Evolutionary conservation across 176 grass and related monocot genomes (phyloP), one percentile per base, ranked within the genome.

Genomic region (Thalia dealbata): DNA sequence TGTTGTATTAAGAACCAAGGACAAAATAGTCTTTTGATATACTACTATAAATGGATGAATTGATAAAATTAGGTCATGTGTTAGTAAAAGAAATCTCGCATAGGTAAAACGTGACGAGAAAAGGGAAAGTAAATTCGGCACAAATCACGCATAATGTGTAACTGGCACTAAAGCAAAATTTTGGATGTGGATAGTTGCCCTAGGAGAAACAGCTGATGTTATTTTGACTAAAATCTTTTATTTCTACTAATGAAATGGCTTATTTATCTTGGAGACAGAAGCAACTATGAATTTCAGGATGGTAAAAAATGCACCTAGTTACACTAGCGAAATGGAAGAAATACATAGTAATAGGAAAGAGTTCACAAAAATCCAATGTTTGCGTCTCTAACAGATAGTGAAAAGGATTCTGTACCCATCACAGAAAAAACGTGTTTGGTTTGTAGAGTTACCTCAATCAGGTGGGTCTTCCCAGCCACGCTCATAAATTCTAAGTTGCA

Each of bases 401-500:
- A 14, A 25, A 70, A 46, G 21, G 19, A 70, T 24, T 9, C 5
- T 14, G 14, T 70, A 45, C 48, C 21, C 38, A 70, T 21, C 38
- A 23, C 42, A 70, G 43, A 50, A 9, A 46, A 55, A 54, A 72
- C 24, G 3, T n/a, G 46, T 52, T 30, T 52, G 51, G 7, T 43
- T 68, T 13, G 24, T 46, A 28, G 66, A 80, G 69, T 84, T 84
- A 97, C 93, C 83, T 97, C 93, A 14, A 97, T 82, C 82, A 97
- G 78, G 75, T 92, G 79, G 71, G 87, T 78, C 43, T 81, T 90
- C 72, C 93, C 93, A 77, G 93, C 61, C 74, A 96, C 48, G 3
- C 75, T 92, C 86, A 90, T 92, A 72, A 90, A 97, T 71, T 92
- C 93, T 70, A 97, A 83, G 78, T 79, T 92, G 52, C n/a, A 65